A percentile compares a stretch with the other conserved stretches of the same genome.
Evolutionary conservation across 176 grass and related monocot genomes (phyloP).

Genomic region (Rhynchospora tenuis): DNA sequence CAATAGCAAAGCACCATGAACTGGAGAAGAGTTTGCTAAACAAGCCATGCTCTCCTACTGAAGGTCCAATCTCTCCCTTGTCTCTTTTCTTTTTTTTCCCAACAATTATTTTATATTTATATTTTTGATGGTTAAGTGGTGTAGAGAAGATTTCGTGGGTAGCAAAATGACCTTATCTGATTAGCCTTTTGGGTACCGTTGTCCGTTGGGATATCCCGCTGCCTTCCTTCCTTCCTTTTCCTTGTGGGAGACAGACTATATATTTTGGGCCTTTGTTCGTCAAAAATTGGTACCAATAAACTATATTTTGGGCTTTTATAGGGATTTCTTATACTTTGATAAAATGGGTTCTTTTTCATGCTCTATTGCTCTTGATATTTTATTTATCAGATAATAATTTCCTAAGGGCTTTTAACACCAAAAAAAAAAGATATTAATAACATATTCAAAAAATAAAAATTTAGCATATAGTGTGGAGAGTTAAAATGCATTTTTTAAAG

Average conservation of each 20-base stretch:
- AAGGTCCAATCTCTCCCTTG: not conserved
- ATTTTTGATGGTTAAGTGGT: not conserved
- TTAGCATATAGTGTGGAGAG: too few relatives aligned
- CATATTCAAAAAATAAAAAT: too few relatives aligned
- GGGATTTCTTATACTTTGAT: too few relatives aligned
- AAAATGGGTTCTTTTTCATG: too few relatives aligned
- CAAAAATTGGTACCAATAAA: not conserved
- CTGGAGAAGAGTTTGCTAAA: constrained; percentile 22
- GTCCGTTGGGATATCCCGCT: not conserved
- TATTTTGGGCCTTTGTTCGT: not conserved
- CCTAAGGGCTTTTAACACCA: too few relatives aligned
- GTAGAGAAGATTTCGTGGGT: not conserved
- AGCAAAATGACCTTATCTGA: constrained; percentile 26
- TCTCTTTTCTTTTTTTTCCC: not conserved
- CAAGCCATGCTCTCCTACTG: constrained; percentile 9
- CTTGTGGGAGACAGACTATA: not conserved
- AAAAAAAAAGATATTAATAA: too few relatives aligned
- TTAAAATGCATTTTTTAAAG: too few relatives aligned
- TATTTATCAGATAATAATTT: too few relatives aligned
- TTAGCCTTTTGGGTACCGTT: not conserved
- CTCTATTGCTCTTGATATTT: too few relatives aligned
- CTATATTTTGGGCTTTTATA: not conserved
- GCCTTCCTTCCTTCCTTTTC: not conserved
- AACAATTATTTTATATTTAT: not conserved
- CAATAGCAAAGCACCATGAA: constrained; percentile 17